Evolutionary conservation across 2,329 filamentous ascomycete species (phyloP), one percentile per base, ranked within the genome.

Genomic region (Cladosporium sp.): DNA sequence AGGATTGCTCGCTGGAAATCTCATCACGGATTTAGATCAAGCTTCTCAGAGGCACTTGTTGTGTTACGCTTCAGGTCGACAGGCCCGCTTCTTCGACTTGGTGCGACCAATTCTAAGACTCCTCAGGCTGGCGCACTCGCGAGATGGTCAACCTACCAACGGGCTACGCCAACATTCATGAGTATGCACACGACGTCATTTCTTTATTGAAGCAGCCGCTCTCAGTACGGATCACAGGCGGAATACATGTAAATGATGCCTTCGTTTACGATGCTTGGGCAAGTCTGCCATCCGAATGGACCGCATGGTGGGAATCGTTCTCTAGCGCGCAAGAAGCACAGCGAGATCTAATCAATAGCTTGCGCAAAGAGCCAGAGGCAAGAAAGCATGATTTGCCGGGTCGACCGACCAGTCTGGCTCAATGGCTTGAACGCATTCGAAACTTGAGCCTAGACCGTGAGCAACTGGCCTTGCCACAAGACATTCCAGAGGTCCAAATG

Each of bases 221-320:
- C 3, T 66, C 67, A 14, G 46, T 60, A 6, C 67, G 66, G 8
- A 66, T 68, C 10, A 68, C 67, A 29, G 67, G 67, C 26, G 67
- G 67, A 0, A 68, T 68, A n/a, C 67, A 68, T 40, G 67, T 68
- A 31, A 68, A 68, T 29, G 67, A 68, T 49, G 67, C 67, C 8
- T 67, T 68, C 31, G 58, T 68, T 50, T 55, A 67, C 29, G 55
- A 68, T 21, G 65, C 67, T 18, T 68, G 67, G 67, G 26, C 33
- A 14, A 53, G 56, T 28, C 8, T 68, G 31, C 67, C 67, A 1
- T 16, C 37, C 3, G 67, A 62, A 60, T 68, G 67, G 67, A 68
- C 64, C n/a, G n/a, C 21, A 21, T 68, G 61, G 61, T 68, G 67
- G 67, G 52, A 59, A 14, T 49, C 65, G 10, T 49, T 66, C 2